Evolutionary conservation across 169 alveolate species (phyloP), one percentile per base, ranked within the genome.

Genomic region (Plasmodium gonderi): DNA sequence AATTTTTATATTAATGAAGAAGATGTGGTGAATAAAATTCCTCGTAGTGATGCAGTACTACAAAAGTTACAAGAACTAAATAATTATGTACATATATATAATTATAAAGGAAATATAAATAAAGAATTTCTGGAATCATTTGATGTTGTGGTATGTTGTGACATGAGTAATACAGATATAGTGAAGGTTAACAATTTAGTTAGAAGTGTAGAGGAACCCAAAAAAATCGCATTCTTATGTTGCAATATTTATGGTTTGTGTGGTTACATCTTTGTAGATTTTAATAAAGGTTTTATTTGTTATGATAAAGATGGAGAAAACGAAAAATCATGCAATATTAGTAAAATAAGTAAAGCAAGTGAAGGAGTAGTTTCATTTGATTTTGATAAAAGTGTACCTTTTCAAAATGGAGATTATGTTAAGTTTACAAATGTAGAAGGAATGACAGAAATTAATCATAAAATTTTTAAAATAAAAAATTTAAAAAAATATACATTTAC

Each of bases 251-350:
- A 96, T 60, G 99, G 99, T 8, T 96, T 98, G 92, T 97, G 98
- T 29, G 99, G 99, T n/a, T 98, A 97, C 51, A 96, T 98, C 69
- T 99, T 99, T 93, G 99, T 98, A 36, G 99, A 99, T 93, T 99
- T 97, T 91, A 99, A 99, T 23, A 95, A 91, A 42, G 95, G 96
- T 26, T 98, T 98, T 96, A 91, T 91, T 36, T 96, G 98, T 72
- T 95, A 95, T 49, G 98, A 96, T 91, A 79, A 94, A 49, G 96
- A 97, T 74, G 99, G 99, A 11, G 98, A 96, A 65, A 98, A 98
- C 78, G 95, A 95, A 5, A 95, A 96, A 51, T 95, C 97, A 5
- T 98, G 98, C 54, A 96, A 96, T 17, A 92, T 98, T 9, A 95
- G 97, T 31, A 96, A 96, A 20, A 94, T 98, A 8, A 91, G 98